These are phyloP conservation scores for Themeda triandra DNA, from an alignment of 176 grass and related monocot species.

Conservation along the genomic window DNA sequence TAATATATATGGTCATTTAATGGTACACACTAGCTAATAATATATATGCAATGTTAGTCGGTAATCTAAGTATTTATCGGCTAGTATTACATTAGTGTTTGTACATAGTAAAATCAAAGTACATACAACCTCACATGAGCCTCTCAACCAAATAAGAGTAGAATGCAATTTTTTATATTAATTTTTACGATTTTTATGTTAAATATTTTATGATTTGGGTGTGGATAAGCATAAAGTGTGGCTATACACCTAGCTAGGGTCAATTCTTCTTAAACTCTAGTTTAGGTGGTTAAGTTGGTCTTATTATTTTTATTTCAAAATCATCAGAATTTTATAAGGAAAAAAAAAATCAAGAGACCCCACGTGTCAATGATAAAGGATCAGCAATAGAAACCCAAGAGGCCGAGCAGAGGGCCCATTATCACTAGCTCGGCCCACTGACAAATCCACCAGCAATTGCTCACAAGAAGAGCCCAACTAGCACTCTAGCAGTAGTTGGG, in stretches of 20 bases:
- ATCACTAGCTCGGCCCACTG: background rate
- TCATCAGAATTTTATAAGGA: background rate
- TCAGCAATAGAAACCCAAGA: background rate
- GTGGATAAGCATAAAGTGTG: background rate
- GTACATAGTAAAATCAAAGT: background rate
- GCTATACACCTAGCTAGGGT: background rate
- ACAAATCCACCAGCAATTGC: background rate
- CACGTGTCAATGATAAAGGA: background rate
- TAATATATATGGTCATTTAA: background rate
- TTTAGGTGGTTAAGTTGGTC: background rate
- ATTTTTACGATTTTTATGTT: background rate
- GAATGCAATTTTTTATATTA: background rate
- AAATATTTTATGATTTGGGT: background rate
- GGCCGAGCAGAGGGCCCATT: too few species aligned
- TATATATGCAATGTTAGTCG: too few species aligned
- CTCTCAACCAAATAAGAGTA: background rate
- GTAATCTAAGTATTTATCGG: too few species aligned
- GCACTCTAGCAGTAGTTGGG: background rate
- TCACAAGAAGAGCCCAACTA: background rate
- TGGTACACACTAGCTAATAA: too few species aligned
- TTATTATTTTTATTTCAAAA: background rate
- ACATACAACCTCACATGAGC: background rate
- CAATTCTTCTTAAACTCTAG: background rate
- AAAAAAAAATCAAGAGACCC: background rate
- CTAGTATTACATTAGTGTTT: background rate